Conservation (phyloP, 2,329 filamentous ascomycete species). For the Alternaria rosae region DNA sequence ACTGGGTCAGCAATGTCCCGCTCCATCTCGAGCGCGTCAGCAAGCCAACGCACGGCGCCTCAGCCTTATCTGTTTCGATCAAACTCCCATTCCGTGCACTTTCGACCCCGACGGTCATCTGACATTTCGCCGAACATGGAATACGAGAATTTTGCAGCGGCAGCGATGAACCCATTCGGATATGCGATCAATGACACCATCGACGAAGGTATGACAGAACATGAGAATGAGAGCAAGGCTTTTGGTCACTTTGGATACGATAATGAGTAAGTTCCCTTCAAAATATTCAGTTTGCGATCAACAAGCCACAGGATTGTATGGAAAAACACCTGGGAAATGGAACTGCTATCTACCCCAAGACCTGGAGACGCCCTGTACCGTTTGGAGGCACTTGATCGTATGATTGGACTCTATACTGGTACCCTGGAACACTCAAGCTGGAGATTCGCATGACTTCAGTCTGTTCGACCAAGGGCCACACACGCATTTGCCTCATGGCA, state of each 20-base stretch:
- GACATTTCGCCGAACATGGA: background rate
- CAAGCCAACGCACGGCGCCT: background rate
- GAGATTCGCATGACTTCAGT: background rate
- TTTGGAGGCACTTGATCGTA: background rate
- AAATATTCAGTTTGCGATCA: constrained; percentile 4
- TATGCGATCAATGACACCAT: background rate
- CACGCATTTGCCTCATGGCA: background rate
- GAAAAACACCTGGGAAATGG: background rate
- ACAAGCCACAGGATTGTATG: background rate
- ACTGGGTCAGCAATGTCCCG: constrained; percentile 11
- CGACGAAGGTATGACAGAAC: background rate
- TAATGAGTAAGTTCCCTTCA: constrained; percentile 17
- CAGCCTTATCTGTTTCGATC: background rate
- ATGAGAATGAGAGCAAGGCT: background rate
- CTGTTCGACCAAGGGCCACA: background rate
- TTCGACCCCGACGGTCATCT: background rate
- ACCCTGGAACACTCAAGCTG: background rate
- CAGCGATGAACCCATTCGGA: background rate
- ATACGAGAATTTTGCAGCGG: background rate
- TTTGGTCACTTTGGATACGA: background rate
- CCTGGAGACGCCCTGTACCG: background rate
- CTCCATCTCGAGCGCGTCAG: constrained; percentile 11
- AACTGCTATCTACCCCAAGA: background rate
- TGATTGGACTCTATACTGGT: background rate
- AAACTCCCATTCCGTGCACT: background rate